A percentile compares a stretch with the other conserved stretches of the same genome.
phyloP scores from a whole-genome alignment of 2,329 filamentous ascomycete genomes.

The Verticillium zaregamsianum region DNA sequence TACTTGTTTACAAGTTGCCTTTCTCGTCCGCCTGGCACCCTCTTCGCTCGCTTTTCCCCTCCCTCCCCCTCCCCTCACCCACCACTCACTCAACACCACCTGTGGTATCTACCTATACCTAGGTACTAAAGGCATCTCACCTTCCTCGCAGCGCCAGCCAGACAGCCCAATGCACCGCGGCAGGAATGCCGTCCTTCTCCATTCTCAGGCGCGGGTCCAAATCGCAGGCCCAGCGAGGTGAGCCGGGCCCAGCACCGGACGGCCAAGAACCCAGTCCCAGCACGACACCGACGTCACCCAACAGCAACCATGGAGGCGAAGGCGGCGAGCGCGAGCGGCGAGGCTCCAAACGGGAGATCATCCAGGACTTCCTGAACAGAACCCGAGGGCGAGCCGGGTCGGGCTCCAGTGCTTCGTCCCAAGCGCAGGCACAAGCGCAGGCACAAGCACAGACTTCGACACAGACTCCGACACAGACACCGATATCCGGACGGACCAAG shows the following conservation, averaged over 20 bases:
- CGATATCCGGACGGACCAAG: not conserved
- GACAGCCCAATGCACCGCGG: not conserved
- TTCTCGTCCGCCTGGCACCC: not conserved
- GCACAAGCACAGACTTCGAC: constrained; percentile 3
- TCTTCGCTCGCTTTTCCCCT: not conserved
- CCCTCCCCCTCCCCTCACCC: not conserved
- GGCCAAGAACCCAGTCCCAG: constrained; percentile 4
- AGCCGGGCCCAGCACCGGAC: not conserved
- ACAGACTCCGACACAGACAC: not conserved
- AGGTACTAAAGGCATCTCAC: not conserved
- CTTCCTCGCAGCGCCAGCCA: not conserved
- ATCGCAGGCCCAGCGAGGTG: constrained; percentile 14
- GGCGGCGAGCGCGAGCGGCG: not conserved
- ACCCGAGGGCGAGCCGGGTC: not conserved
- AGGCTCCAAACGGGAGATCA: not conserved
- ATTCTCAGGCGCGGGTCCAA: constrained; percentile 19
- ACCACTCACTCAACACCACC: constrained; percentile 3
- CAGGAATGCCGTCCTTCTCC: constrained; percentile 26
- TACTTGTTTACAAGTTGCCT: not conserved
- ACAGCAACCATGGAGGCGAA: not conserved
- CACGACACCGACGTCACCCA: not conserved
- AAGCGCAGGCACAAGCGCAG: not conserved
- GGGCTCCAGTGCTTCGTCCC: not conserved
- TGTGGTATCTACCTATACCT: not conserved
- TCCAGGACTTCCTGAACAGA: not conserved